Percentiles rank a stretch among this genome's conserved stretches.
phyloP scores from a whole-genome alignment of 371 early-diverging fungal genomes.

The Rhizopus sp. region DNA sequence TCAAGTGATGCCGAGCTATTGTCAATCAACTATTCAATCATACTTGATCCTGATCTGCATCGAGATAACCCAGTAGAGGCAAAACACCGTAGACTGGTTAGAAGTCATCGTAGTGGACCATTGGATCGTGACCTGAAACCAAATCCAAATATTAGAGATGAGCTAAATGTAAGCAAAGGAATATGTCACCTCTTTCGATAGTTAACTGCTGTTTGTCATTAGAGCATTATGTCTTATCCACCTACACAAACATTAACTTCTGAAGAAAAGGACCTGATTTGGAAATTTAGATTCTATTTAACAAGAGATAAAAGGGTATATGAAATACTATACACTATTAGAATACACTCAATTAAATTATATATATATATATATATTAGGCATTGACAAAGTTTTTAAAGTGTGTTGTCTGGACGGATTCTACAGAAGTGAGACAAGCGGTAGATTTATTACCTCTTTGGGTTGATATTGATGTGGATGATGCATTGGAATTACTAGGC shows the following conservation, averaged over 20 bases:
- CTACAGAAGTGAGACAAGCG: constrained; percentile 89
- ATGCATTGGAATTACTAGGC: constrained; percentile 92
- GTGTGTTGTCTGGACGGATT: constrained; percentile 94
- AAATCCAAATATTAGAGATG: constrained; percentile 91
- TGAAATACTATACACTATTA: neutral
- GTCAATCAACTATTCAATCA: constrained; percentile 34
- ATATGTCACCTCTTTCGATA: neutral
- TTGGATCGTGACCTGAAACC: constrained; percentile 94
- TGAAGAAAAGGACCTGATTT: constrained; percentile 91
- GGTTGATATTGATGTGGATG: constrained; percentile 92
- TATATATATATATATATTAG: constrained; percentile 43
- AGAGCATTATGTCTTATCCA: constrained; percentile 90
- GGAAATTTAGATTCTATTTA: constrained; percentile 96
- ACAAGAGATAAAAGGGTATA: constrained; percentile 83
- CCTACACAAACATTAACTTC: constrained; percentile 79
- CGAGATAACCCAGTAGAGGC: constrained; percentile 92
- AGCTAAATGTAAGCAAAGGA: constrained; percentile 71
- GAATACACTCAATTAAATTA: neutral
- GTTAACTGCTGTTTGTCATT: constrained; percentile 1
- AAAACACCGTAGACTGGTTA: constrained; percentile 92
- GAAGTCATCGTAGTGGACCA: constrained; percentile 89
- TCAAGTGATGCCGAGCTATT: neutral
- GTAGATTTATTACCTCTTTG: constrained; percentile 83
- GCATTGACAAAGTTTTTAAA: constrained; percentile 96
- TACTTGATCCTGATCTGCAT: constrained; percentile 72